Conservation (phyloP, 495 filamentous ascomycete species). For the Entonaema liquescens region DNA sequence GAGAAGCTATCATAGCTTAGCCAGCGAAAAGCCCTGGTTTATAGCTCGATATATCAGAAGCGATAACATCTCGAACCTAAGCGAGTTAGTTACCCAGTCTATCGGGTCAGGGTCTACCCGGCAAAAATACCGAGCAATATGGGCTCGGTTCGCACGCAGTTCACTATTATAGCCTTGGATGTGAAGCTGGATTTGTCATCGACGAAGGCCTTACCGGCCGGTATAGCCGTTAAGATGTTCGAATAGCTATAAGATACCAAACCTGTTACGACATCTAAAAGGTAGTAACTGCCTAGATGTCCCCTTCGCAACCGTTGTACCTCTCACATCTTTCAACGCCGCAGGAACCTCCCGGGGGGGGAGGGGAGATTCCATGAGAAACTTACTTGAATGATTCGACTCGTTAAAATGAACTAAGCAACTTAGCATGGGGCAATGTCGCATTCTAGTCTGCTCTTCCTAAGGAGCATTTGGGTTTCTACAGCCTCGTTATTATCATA, state of each 20-base stretch:
- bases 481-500: not conserved
- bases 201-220: not conserved
- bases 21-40: not conserved
- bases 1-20: conserved; percentile 13
- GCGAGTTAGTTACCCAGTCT: conserved; percentile 15
- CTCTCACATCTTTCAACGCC: not conserved
- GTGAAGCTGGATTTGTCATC: not conserved
- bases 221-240: not conserved
- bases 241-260: not conserved
- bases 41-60: conserved; percentile 1
- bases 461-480: not conserved
- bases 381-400: not conserved
- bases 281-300: too few relatives aligned
- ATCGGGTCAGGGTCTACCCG: conserved; percentile 1
- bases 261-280: too few relatives aligned
- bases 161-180: not conserved
- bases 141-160: not conserved
- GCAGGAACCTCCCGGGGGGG: not conserved
- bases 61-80: conserved; percentile 6
- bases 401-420: not conserved
- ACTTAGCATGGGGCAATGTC: not conserved
- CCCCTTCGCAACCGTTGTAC: too few relatives aligned
- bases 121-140: not conserved
- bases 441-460: too few relatives aligned
- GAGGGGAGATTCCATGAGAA: not conserved